A percentile compares a stretch with the other conserved stretches of the same genome.
Conservation (phyloP, 257 asterid species). For the Scutellaria barbata region DNA sequence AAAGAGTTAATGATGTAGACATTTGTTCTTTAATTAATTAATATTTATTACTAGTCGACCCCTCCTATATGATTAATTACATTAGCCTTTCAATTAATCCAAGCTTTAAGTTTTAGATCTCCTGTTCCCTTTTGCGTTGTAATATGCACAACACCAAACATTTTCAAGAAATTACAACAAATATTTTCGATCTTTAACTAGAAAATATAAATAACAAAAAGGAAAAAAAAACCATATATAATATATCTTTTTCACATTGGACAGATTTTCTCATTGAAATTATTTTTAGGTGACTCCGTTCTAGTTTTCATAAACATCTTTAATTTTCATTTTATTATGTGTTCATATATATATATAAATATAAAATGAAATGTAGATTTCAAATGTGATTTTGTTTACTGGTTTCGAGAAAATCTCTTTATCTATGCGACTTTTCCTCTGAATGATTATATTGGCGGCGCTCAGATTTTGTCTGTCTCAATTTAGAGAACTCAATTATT, state of each 20-base stretch:
- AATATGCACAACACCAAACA: too few species aligned
- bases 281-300: too few species aligned
- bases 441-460: conserved; percentile 53
- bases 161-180: too few species aligned
- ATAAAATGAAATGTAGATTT: conserved; percentile 26
- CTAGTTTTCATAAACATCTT: too few species aligned
- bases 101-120: not conserved
- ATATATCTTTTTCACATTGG: too few species aligned
- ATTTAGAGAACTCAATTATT: conserved; percentile 9
- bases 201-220: too few species aligned
- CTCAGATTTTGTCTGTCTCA: conserved; percentile 51
- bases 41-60: not conserved
- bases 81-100: not conserved
- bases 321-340: too few species aligned
- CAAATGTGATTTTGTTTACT: conserved; percentile 24
- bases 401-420: conserved; percentile 32
- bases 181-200: too few species aligned
- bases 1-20: not conserved
- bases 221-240: too few species aligned
- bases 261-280: too few species aligned
- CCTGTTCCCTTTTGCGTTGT: not conserved
- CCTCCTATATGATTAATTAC: not conserved
- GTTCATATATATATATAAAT: too few species aligned
- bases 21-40: not conserved
- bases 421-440: conserved; percentile 17